phyloP scores from a whole-genome alignment of 108 stramenopile species.

The Skeletonema potamos region DNA sequence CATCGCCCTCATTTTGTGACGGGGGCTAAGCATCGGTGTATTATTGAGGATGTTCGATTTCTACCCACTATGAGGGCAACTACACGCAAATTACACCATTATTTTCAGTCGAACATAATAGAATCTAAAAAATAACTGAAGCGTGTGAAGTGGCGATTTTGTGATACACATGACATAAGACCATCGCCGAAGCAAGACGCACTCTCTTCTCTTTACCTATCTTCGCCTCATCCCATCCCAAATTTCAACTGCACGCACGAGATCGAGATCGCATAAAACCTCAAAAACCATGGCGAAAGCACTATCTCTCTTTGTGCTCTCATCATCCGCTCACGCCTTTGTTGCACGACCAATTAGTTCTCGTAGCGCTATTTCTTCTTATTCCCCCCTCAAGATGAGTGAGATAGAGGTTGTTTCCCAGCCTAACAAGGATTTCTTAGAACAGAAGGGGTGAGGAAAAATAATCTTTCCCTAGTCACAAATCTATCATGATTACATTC shows the following conservation, averaged over 20 bases:
- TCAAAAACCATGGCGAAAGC: constrained; percentile 1
- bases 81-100: too few species aligned
- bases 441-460: constrained; percentile 57
- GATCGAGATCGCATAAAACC: too few species aligned
- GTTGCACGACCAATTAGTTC: not conserved
- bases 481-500: not conserved
- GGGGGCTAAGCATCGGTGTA: not conserved
- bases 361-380: not conserved
- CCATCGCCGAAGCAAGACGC: too few species aligned
- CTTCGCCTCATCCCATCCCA: too few species aligned
- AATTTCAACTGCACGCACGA: not conserved
- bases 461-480: not conserved
- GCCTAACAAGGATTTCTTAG: constrained; percentile 60
- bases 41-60: not conserved
- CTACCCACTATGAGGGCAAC: not conserved
- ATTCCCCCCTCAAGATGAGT: not conserved
- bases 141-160: too few species aligned
- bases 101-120: too few species aligned
- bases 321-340: not conserved
- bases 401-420: constrained; percentile 66
- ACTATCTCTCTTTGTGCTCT: not conserved
- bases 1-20: not conserved
- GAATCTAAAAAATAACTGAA: too few species aligned
- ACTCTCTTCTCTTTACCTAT: too few species aligned
- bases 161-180: too few species aligned